Evolutionary conservation across 2,329 filamentous ascomycete species (phyloP).

Genomic region (Tolypocladium pustulatum): DNA sequence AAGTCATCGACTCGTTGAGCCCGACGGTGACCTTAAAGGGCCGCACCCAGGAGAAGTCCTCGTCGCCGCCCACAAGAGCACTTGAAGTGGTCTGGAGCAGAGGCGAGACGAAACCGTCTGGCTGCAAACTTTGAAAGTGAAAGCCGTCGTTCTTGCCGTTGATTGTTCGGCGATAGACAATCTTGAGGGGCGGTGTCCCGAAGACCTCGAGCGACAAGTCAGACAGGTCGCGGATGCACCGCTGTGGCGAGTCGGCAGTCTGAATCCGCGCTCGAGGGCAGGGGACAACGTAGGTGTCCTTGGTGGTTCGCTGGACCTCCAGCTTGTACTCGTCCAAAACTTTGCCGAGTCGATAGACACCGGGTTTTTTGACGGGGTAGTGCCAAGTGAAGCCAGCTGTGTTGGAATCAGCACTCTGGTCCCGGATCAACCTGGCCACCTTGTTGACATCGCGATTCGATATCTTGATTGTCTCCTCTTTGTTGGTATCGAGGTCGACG

Average conservation of each 20-base stretch:
- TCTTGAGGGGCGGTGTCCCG: slow-evolving; percentile 82
- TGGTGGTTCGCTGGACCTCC: slow-evolving; percentile 68
- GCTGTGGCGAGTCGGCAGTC: slow-evolving; percentile 48
- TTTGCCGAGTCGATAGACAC: slow-evolving; percentile 73
- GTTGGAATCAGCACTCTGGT: slow-evolving; percentile 52
- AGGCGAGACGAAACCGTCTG: slow-evolving; percentile 74
- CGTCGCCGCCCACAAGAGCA: slow-evolving; percentile 48
- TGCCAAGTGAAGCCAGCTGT: slow-evolving; percentile 56
- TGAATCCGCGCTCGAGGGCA: slow-evolving; percentile 75
- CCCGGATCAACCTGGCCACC: slow-evolving; percentile 58
- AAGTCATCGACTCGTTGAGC: slow-evolving; percentile 79
- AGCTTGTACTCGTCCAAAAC: slow-evolving; percentile 91
- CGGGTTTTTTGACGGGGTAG: slow-evolving; percentile 72
- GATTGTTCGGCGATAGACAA: slow-evolving; percentile 82
- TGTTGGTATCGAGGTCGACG: slow-evolving; percentile 70
- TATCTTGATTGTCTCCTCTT: slow-evolving; percentile 71
- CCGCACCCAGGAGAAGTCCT: slow-evolving; percentile 73
- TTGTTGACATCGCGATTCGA: slow-evolving; percentile 62
- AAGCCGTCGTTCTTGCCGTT: slow-evolving; percentile 77
- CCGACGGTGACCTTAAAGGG: slow-evolving; percentile 66
- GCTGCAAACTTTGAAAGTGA: slow-evolving; percentile 87
- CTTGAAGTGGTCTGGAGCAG: slow-evolving; percentile 52
- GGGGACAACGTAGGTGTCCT: slow-evolving; percentile 72
- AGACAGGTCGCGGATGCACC: slow-evolving; percentile 81
- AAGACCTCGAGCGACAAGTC: slow-evolving; percentile 73